phyloP scores from a whole-genome alignment of 1,284 basidiomycete genomes.

The Naganishia sp. region DNA sequence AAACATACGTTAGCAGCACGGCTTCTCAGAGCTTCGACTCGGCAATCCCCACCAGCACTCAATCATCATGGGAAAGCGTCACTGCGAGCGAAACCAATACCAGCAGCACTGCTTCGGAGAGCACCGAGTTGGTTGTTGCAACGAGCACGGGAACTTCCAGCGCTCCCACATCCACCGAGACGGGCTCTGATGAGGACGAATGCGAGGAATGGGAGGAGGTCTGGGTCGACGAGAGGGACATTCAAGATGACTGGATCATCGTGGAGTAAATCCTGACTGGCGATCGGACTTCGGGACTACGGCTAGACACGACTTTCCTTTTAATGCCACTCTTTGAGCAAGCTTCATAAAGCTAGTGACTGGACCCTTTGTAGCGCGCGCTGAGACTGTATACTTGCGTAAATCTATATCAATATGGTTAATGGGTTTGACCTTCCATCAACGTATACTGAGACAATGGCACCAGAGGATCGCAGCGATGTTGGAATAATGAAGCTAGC shows the following conservation, averaged over 20 bases:
- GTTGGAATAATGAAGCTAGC: too few species aligned
- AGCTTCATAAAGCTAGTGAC: background rate
- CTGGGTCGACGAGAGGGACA: constrained; percentile 33
- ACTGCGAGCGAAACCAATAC: background rate
- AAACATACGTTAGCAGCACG: constrained; percentile 6
- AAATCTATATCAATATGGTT: constrained; percentile 8
- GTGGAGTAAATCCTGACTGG: constrained; percentile 21
- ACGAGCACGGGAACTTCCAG: constrained; percentile 20
- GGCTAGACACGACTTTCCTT: constrained; percentile 4
- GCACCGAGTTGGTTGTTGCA: background rate
- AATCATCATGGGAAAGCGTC: constrained; percentile 22
- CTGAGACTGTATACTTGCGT: constrained; percentile 15
- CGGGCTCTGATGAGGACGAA: constrained; percentile 20
- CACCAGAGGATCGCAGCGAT: background rate
- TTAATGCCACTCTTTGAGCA: constrained; percentile 26
- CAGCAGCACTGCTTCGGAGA: constrained; percentile 3
- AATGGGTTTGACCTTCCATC: background rate
- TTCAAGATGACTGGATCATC: constrained; percentile 34
- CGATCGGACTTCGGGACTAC: background rate
- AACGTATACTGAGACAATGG: background rate
- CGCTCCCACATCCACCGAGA: constrained; percentile 22
- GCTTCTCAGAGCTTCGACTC: constrained; percentile 4
- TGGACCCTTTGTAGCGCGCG: constrained; percentile 10
- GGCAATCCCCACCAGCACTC: constrained; percentile 9
- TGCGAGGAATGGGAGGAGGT: constrained; percentile 34